phyloP scores from a whole-genome alignment of 371 early-diverging fungal species.

The Lichtheimia ornata region DNA sequence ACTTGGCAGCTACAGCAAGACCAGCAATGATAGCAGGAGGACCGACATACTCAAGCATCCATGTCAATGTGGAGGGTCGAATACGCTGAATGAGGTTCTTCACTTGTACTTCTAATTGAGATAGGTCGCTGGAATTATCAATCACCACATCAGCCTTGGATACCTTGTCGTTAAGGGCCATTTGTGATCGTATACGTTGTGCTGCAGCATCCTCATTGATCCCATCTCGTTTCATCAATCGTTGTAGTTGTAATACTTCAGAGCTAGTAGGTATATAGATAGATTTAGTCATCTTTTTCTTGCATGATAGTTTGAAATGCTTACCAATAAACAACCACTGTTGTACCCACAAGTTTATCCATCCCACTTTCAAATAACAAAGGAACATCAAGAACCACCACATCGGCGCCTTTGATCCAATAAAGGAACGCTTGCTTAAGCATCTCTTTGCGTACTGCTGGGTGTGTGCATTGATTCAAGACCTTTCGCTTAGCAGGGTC shows the following conservation, averaged over 20 bases:
- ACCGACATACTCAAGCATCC: slow-evolving; percentile 45
- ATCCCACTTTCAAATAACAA: slow-evolving; percentile 86
- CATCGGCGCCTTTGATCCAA: slow-evolving; percentile 67
- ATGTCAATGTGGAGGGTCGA: slow-evolving; percentile 43
- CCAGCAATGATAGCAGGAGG: slow-evolving; percentile 31
- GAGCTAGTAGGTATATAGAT: slow-evolving; percentile 50
- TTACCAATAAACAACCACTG: slow-evolving; percentile 85
- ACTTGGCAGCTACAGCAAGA: slow-evolving; percentile 10
- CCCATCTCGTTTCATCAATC: slow-evolving; percentile 77
- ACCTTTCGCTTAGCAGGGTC: slow-evolving; percentile 70
- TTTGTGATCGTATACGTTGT: slow-evolving; percentile 81
- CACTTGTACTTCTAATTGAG: slow-evolving; percentile 66
- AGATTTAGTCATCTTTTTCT: not conserved
- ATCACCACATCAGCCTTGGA: slow-evolving; percentile 79
- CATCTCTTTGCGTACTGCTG: slow-evolving; percentile 80
- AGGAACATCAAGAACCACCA: slow-evolving; percentile 92
- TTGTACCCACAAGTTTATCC: slow-evolving; percentile 67
- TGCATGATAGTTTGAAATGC: slow-evolving; percentile 1
- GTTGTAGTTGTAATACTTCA: slow-evolving; percentile 67
- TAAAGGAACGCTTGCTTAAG: slow-evolving; percentile 64
- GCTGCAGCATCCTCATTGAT: slow-evolving; percentile 65
- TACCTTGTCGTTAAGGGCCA: slow-evolving; percentile 77
- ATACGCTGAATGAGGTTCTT: slow-evolving; percentile 45
- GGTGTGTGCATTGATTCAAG: slow-evolving; percentile 88
- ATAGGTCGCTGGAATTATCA: slow-evolving; percentile 76